phyloP scores from a whole-genome alignment of 2,329 filamentous ascomycete genomes.

The Fusarium sp. region DNA sequence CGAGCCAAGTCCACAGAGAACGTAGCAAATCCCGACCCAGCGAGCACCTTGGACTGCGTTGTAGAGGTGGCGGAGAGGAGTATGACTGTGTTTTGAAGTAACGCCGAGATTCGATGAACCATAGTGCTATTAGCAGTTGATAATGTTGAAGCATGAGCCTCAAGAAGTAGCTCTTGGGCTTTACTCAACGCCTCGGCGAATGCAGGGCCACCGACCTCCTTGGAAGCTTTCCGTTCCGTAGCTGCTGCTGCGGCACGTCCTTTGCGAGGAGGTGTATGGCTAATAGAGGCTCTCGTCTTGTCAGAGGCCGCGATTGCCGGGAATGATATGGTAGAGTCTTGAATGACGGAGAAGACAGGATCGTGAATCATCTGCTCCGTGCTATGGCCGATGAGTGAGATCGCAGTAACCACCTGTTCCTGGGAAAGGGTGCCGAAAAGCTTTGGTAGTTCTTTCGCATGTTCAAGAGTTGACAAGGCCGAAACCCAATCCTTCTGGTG shows the following conservation, averaged over 20 bases:
- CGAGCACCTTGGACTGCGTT: conserved; percentile 57
- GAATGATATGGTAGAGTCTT: conserved; percentile 91
- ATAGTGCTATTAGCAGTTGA: conserved; percentile 66
- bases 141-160: conserved; percentile 69
- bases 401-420: conserved; percentile 72
- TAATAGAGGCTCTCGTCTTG: conserved; percentile 50
- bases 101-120: conserved; percentile 71
- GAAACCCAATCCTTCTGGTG: conserved; percentile 66
- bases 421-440: conserved; percentile 54
- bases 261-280: conserved; percentile 52
- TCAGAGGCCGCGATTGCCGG: conserved; percentile 71
- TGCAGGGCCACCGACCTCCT: conserved; percentile 47
- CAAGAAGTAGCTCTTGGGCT: conserved; percentile 73
- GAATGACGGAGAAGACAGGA: conserved; percentile 87
- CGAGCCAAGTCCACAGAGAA: conserved; percentile 76
- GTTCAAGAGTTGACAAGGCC: conserved; percentile 66
- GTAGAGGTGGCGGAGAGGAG: conserved; percentile 71
- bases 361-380: conserved; percentile 79
- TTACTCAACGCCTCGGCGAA: conserved; percentile 71
- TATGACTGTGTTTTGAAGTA: conserved; percentile 73
- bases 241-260: conserved; percentile 39
- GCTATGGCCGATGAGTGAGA: conserved; percentile 74
- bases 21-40: conserved; percentile 67
- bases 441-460: conserved; percentile 58
- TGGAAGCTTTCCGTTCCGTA: conserved; percentile 45